These are phyloP conservation scores for Quillaja saponaria DNA, from an alignment of 306 rosid genomes.

Conservation along the genomic window DNA sequence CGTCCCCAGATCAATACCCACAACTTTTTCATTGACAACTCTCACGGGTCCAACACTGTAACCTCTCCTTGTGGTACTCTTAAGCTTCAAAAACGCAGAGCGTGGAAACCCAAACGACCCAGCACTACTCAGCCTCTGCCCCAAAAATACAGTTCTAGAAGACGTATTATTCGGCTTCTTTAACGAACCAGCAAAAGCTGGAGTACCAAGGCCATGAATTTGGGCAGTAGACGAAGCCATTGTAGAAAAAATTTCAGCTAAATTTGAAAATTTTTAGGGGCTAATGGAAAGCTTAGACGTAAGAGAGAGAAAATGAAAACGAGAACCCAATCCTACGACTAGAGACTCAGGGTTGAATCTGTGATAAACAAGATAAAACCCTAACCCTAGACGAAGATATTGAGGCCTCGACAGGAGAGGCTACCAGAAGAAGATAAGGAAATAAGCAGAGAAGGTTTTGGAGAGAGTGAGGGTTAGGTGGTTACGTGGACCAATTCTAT, in stretches of 20 bases:
- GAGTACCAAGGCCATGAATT: conserved; percentile 67
- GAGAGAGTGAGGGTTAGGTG: conserved; percentile 26
- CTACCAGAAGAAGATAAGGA: background rate
- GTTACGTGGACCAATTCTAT: conserved; percentile 36
- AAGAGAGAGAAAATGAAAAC: background rate
- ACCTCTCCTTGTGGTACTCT: conserved; percentile 17
- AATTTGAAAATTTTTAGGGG: background rate
- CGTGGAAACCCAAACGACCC: conserved; percentile 25
- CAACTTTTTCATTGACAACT: conserved; percentile 77
- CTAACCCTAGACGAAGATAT: background rate
- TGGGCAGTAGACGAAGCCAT: conserved; percentile 72
- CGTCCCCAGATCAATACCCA: conserved; percentile 79
- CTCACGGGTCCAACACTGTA: conserved; percentile 44
- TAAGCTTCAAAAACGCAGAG: conserved; percentile 44
- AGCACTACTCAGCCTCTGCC: conserved; percentile 40
- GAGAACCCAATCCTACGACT: too few relatives aligned
- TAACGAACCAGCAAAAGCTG: conserved; percentile 40
- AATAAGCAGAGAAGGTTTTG: conserved; percentile 2
- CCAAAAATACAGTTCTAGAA: conserved; percentile 55
- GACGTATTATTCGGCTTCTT: conserved; percentile 27
- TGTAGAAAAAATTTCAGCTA: background rate
- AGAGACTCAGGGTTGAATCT: too few relatives aligned
- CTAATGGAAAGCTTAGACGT: background rate
- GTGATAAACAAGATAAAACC: conserved; percentile 28
- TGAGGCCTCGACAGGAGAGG: background rate